Evolutionary conservation across 1,284 basidiomycete genomes (phyloP), one percentile per base, ranked within the genome.

Genomic region (Moniliella sp.): DNA sequence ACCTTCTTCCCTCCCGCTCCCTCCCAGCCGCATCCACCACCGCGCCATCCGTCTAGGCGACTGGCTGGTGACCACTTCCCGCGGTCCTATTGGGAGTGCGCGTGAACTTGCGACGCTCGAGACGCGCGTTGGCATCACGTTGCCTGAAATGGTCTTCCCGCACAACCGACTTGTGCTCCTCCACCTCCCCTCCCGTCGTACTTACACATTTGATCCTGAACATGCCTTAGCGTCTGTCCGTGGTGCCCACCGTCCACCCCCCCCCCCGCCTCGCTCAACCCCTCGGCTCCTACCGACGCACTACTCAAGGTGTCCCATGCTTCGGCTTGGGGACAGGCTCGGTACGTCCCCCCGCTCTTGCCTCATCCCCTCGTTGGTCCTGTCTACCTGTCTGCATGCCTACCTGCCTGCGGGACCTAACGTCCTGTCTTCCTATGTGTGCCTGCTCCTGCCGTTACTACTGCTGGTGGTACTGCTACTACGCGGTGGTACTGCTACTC

Each of bases 91-190:
- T 17, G 56, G 47, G 10, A 49, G 46, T 12, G 46, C 49, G 5
- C 41, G 40, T 16, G 64, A 69, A 44, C 64, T 68, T 27, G 68
- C 69, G 31, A 52, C 57, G 52, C 65, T 79, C 1, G 63, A 68
- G 19, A 73, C 78, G 42, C 69, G 69, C 31, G 74, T 91, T 47
- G 69, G 69, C 3, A 69, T 97, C 17, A 79, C 86, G 0, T 62
- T 88, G 0, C 91, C 91, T 2, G 88, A 99, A 59, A 97, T 97
- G 82, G 84, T 79, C 0, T 97, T 94, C 53, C 84, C 84, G 3
- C 73, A 71, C 58, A 97, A 94, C 61, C 62, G 62, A 12, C 67
- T 99, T 1, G 64, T 67, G 4, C 64, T 94, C 9, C 37, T 38
- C 1, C 64, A 69, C 46, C 61, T 52, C 5, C 61, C 68, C 1